phyloP scores from a whole-genome alignment of 768 basidiomycete genomes.

The Rhodotorula graminis region DNA sequence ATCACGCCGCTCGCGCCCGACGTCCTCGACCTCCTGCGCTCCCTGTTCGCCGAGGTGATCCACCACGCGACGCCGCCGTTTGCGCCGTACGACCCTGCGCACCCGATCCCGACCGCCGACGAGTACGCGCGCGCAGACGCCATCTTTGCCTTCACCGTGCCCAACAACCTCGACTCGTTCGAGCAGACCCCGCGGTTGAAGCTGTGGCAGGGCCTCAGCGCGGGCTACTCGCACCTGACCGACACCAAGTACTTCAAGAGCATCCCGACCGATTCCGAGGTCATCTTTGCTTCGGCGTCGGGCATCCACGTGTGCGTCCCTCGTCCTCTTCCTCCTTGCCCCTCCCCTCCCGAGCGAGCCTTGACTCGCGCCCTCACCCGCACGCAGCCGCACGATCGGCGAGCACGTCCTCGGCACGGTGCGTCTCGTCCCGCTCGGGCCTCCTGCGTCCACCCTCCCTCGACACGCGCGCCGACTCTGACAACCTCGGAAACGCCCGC shows the following conservation, averaged over 20 bases:
- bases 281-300: constrained; percentile 23
- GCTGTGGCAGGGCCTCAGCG: constrained; percentile 17
- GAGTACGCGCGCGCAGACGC: constrained; percentile 10
- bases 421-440: too few species aligned
- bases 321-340: too few species aligned
- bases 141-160: constrained; percentile 22
- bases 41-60: constrained; percentile 76
- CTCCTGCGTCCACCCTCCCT: too few species aligned
- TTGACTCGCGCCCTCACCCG: too few species aligned
- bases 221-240: constrained; percentile 22
- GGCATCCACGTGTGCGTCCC: constrained; percentile 27
- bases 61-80: constrained; percentile 58
- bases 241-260: constrained; percentile 8
- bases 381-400: constrained; percentile 4
- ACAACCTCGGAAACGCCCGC: too few species aligned
- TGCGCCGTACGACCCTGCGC: neutral
- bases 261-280: neutral
- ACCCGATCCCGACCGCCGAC: constrained; percentile 2
- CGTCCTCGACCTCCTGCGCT: constrained; percentile 69
- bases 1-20: constrained; percentile 68
- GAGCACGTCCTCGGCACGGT: constrained; percentile 6
- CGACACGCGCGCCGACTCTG: too few species aligned
- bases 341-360: neutral
- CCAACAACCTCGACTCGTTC: constrained; percentile 1
- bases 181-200: constrained; percentile 19